Base-by-base conservation (phyloP, 2,329 filamentous ascomycete genomes). In the Bisporella sp. region DNA sequence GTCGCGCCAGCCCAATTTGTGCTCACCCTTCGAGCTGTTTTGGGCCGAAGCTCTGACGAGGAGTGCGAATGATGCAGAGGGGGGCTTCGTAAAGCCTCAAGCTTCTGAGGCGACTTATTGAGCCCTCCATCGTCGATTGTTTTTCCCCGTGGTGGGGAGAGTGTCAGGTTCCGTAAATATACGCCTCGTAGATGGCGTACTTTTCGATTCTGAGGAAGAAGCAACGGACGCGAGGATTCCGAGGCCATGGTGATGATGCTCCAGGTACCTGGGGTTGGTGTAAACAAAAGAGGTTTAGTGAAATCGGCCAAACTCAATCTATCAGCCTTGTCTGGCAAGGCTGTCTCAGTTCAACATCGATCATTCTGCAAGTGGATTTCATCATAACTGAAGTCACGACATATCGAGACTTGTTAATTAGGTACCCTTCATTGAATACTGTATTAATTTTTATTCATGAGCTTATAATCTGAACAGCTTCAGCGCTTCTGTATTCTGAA, bases 111-210 rank as follows among this genome's bases (percentile, higher is more conserved):
- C 11, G 58, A 54, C 51, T 82, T 82, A 57, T 84, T 84, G 32
- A 89, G 80, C 33, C 85, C 78, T 32, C 82, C 85, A 60, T 91
- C 91, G 69, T 92, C 87, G 62, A 86, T 84, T 39, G 88, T 85
- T 67, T 76, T 71, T 62, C 71, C 71, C 56, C 73, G 71, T 52
- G 74, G 71, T 55, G 73, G 74, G 29, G 73, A 73, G 58, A 96
- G 83, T 54, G 82, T 83, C 41, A 96, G 74, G 67, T 96, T 96
- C 51, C 92, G 88, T 47, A 96, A 72, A 50, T 87, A 92, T 59
- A 97, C 81, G 58, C 89, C 89, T 61, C 88, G 84, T 4, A 96
- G 78, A 72, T 96, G 91, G 49, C 92, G 84, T 48, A 97, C 76
- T 67, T 86, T 90, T 66, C 90, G 87, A 67, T 96, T 96, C 76